Evolutionary conservation across 108 stramenopile genomes (phyloP), one percentile per base, ranked within the genome.

Genomic region (Cyclotella sp.): DNA sequence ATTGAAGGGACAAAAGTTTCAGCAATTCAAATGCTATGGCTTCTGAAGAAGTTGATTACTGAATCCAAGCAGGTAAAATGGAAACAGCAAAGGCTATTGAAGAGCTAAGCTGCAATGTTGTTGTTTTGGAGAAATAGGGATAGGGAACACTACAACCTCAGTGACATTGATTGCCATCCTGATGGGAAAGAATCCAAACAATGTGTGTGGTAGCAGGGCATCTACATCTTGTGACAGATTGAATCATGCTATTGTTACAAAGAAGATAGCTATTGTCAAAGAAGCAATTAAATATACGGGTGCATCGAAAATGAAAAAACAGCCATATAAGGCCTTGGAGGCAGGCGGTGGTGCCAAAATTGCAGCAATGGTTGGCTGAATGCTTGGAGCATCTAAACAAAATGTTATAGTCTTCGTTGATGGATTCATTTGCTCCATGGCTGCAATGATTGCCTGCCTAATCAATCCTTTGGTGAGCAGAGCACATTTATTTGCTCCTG

Each of bases 121-220:
- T 95, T 6, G 66, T 73, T 14, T 78, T 95, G 94, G 94, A 47
- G 94, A 95, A 73, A 85, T 95, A 15, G 94, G 94, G 9, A 95
- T 95, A 49, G 92, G 94, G 11, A 95, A 95, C 64, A 95, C 94
- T 13, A 95, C 94, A 0, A 76, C 87, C 10, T 84, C 90, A 14
- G 85, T 89, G 13, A 76, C 87, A 16, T 59, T 95, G 3, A 68
- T 91, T 39, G 85, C 90, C 18, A 77, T 78, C 8, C 58, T 93
- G 42, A 89, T 85, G 24, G 84, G 81, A 13, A 59, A 68, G 10
- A 53, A 77, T 59, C 69, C 76, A 16, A 63, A 59, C 11, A 28
- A 66, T 11, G 21, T 93, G 2, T 88, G 87, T 67, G 91, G 87
- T 15, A 85, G 78, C 44, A 91, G 94, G n/a, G 89, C 89, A 5